Percentiles rank a stretch among this genome's conserved stretches.
Conservation (phyloP, 768 basidiomycete species). For the Psilocybe sp. region DNA sequence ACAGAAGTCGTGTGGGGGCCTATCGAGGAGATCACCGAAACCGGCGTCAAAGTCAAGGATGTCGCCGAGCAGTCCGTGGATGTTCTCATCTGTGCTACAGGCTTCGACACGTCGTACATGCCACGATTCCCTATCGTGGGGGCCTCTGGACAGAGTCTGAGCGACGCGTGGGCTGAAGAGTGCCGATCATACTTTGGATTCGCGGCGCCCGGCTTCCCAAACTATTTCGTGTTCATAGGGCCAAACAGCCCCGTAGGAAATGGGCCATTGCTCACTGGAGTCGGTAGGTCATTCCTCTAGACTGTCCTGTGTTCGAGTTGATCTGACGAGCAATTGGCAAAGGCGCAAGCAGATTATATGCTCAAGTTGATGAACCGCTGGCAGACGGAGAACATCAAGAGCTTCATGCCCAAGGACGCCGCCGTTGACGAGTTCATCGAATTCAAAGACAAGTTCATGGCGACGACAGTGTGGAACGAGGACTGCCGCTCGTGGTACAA, state of each 20-base stretch:
- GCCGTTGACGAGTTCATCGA: slow-evolving; percentile 32
- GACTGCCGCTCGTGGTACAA: slow-evolving; percentile 35
- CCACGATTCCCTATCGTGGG: slow-evolving; percentile 32
- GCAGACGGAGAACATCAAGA: slow-evolving; percentile 35
- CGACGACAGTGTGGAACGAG: slow-evolving; percentile 27
- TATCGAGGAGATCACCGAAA: slow-evolving; percentile 27
- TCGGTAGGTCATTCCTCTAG: slow-evolving; percentile 19
- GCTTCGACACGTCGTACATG: slow-evolving; percentile 30
- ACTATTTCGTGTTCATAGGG: slow-evolving; percentile 30
- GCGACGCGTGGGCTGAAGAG: slow-evolving; percentile 30
- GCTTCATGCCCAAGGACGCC: slow-evolving; percentile 29
- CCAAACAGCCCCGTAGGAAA: slow-evolving; percentile 34
- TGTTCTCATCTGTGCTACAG: slow-evolving; percentile 34
- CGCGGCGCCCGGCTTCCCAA: slow-evolving; percentile 28
- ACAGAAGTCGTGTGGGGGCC: slow-evolving; percentile 28
- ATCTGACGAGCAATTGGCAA: slow-evolving; percentile 9
- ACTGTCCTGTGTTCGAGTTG: not conserved
- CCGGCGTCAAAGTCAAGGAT: slow-evolving; percentile 28
- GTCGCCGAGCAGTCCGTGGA: slow-evolving; percentile 20
- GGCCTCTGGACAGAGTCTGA: slow-evolving; percentile 19
- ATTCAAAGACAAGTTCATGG: slow-evolving; percentile 32
- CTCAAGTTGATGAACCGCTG: slow-evolving; percentile 30
- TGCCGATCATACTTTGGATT: slow-evolving; percentile 28
- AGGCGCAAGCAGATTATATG: slow-evolving; percentile 31
- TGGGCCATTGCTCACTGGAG: slow-evolving; percentile 26